These are phyloP conservation scores for Kalmanozyma brasiliensis DNA, from an alignment of 1,284 basidiomycete species.

Conservation along the genomic window DNA sequence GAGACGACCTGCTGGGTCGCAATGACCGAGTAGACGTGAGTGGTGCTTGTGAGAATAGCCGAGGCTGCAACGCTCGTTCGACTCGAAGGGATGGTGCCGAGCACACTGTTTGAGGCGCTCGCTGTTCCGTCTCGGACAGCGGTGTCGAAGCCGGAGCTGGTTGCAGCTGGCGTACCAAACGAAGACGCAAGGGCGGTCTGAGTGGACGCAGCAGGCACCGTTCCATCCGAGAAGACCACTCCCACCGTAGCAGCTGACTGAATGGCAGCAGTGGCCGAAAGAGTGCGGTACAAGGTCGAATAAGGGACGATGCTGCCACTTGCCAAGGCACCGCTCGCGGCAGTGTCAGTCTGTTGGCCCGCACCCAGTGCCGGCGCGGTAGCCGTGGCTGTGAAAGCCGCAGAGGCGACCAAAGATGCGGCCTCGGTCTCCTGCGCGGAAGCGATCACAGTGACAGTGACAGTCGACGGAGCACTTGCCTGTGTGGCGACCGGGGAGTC, in stretches of 20 bases:
- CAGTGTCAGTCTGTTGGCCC: not conserved
- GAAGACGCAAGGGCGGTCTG: not conserved
- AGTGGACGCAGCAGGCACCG: not conserved
- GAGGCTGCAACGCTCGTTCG: conserved; percentile 3
- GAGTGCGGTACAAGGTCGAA: conserved; percentile 4
- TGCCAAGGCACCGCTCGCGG: not conserved
- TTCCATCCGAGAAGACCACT: conserved; percentile 1
- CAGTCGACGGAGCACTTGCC: not conserved
- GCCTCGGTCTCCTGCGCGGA: not conserved
- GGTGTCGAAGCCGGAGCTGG: not conserved
- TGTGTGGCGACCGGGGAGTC: not conserved
- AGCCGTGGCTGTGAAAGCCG: too few species aligned
- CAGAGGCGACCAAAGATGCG: too few species aligned
- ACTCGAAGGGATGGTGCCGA: too few species aligned
- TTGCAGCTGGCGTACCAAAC: conserved; percentile 2
- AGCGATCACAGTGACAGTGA: conserved; percentile 5
- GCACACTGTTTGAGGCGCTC: too few species aligned
- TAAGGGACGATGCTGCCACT: conserved; percentile 1
- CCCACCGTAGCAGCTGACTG: conserved; percentile 1
- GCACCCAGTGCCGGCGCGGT: not conserved
- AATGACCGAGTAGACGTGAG: conserved; percentile 3
- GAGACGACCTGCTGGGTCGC: conserved; percentile 5
- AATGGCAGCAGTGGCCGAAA: not conserved
- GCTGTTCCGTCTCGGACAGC: not conserved
- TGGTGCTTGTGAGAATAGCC: not conserved